phyloP scores from a whole-genome alignment of 768 basidiomycete species.

The Podaxis sp. region DNA sequence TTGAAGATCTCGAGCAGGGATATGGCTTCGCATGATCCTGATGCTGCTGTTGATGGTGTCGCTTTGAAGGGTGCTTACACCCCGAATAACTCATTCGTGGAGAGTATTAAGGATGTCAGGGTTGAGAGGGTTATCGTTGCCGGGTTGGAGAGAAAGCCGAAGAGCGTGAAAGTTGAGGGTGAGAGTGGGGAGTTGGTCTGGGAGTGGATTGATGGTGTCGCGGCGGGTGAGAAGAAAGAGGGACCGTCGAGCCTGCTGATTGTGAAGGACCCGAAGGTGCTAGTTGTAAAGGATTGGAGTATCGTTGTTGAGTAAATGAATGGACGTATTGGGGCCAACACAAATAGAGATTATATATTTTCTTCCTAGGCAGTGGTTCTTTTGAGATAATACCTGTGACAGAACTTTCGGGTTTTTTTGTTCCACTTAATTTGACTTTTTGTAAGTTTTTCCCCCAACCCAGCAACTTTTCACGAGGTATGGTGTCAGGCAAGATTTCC shows the following conservation, averaged over 20 bases:
- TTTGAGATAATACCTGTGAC: no score
- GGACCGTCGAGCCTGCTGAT: slow-evolving; percentile 66
- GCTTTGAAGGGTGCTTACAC: slow-evolving; percentile 46
- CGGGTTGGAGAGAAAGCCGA: slow-evolving; percentile 67
- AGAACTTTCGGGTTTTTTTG: no score
- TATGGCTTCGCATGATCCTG: slow-evolving; percentile 44
- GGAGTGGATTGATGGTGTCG: slow-evolving; percentile 62
- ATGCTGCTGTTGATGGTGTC: slow-evolving; percentile 52
- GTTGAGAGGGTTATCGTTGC: slow-evolving; percentile 83
- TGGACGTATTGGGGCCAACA: no score
- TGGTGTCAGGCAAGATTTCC: no score
- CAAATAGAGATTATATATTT: no score
- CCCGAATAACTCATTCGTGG: slow-evolving; percentile 66
- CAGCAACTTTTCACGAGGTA: no score
- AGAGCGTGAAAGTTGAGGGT: slow-evolving; percentile 51
- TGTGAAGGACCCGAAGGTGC: slow-evolving; percentile 73
- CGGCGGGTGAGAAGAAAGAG: slow-evolving; percentile 56
- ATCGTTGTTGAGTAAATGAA: slow-evolving; percentile 36
- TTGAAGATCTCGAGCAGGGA: slow-evolving; percentile 56
- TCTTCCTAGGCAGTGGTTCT: no score
- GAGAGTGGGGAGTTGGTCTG: slow-evolving; percentile 56
- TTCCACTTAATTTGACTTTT: no score
- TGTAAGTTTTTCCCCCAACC: no score
- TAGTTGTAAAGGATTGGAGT: slow-evolving; percentile 63
- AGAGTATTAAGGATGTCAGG: slow-evolving; percentile 62